Conservation (phyloP, 208 protist species). For the Porcisia deanei region DNA sequence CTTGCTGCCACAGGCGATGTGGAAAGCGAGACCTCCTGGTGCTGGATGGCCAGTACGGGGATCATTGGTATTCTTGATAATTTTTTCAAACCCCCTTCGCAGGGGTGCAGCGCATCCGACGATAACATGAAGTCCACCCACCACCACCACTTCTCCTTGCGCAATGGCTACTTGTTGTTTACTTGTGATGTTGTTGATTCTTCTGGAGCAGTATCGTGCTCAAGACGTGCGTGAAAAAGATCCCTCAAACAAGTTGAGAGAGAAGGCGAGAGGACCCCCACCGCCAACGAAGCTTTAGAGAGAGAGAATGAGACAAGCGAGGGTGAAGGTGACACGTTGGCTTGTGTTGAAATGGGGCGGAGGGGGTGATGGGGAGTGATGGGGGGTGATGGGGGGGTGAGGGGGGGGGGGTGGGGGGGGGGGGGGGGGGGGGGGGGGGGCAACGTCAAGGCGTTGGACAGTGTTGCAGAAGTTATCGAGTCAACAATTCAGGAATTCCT, state of each 20-base stretch:
- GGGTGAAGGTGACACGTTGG: background rate
- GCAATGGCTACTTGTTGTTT: too few relatives aligned
- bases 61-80: constrained; percentile 10
- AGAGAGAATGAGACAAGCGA: background rate
- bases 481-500: background rate
- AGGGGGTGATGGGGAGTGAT: background rate
- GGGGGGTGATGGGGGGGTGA: background rate
- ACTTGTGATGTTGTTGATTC: background rate
- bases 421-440: background rate
- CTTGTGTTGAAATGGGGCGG: background rate
- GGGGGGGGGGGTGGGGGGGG: background rate
- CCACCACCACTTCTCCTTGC: too few relatives aligned
- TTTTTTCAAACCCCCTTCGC: background rate
- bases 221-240: background rate
- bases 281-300: background rate
- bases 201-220: background rate
- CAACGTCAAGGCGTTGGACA: background rate
- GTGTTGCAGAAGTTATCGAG: background rate
- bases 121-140: background rate
- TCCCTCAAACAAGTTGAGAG: background rate
- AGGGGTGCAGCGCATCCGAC: background rate
- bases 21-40: background rate
- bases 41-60: constrained; percentile 19
- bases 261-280: background rate
- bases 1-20: background rate